Conservation (phyloP, 148 eudicot species). For the Talinum fruticosum region DNA sequence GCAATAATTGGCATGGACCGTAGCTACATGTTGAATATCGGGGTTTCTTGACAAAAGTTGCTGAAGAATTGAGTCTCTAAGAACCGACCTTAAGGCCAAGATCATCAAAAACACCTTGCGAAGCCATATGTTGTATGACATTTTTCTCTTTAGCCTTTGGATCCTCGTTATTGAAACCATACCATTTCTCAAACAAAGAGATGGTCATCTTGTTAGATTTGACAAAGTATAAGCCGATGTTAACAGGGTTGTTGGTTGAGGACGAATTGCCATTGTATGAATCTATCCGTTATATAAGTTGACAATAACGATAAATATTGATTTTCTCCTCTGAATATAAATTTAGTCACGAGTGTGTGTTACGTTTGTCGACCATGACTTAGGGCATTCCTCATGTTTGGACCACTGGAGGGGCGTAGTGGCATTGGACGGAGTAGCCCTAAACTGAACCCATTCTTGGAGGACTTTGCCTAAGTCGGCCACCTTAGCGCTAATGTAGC, state of each 20-base stretch:
- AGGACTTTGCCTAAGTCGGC: constrained; percentile 25
- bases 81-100: constrained; percentile 34
- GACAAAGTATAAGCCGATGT: constrained; percentile 75
- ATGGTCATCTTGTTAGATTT: constrained; percentile 60
- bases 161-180: constrained; percentile 42
- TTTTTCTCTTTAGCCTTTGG: constrained; percentile 67
- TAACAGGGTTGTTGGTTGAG: constrained; percentile 40
- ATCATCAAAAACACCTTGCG: constrained; percentile 22
- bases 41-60: constrained; percentile 62
- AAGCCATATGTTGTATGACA: constrained; percentile 36
- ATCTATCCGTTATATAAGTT: too few relatives aligned
- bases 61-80: constrained; percentile 56
- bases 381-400: too few relatives aligned
- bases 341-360: too few relatives aligned
- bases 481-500: constrained; percentile 58
- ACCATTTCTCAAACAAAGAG: constrained; percentile 55
- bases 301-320: too few relatives aligned
- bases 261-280: constrained; percentile 31
- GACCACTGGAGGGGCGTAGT: too few relatives aligned
- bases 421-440: too few relatives aligned
- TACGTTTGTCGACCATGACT: too few relatives aligned
- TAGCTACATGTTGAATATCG: constrained; percentile 41
- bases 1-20: constrained; percentile 82
- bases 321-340: too few relatives aligned
- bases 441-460: too few relatives aligned